Percentiles rank a stretch among this genome's conserved stretches.
These are phyloP conservation scores for Rhizoctonia solani DNA, from an alignment of 1,284 basidiomycete species.

Conservation along the genomic window DNA sequence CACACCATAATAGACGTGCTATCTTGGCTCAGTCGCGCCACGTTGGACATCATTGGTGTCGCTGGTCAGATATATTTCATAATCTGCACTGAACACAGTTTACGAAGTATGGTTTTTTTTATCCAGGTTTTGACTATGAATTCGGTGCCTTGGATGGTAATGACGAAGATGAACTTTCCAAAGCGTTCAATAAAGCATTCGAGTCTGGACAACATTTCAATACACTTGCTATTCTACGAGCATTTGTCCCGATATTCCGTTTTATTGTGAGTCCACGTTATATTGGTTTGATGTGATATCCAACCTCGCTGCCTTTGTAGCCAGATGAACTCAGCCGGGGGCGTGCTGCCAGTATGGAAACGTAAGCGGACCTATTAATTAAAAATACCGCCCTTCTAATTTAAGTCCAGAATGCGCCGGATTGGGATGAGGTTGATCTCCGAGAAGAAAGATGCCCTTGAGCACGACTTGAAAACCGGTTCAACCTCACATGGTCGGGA, in stretches of 20 bases:
- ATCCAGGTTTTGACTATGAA: constrained; percentile 51
- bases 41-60: constrained; percentile 37
- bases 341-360: constrained; percentile 5
- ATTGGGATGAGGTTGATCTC: constrained; percentile 35
- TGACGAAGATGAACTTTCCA: not conserved
- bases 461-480: constrained; percentile 28
- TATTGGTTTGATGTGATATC: not conserved
- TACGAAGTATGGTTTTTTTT: constrained; percentile 43
- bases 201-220: constrained; percentile 38
- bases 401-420: constrained; percentile 40
- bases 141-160: constrained; percentile 42
- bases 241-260: not conserved
- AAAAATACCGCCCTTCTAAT: constrained; percentile 41
- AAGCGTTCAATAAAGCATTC: not conserved
- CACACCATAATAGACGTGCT: constrained; percentile 26
- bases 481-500: constrained; percentile 41
- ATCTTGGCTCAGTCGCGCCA: constrained; percentile 31
- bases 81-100: constrained; percentile 45
- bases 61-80: constrained; percentile 40
- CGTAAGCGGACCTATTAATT: not conserved
- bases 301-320: not conserved
- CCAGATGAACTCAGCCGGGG: not conserved
- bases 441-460: constrained; percentile 46
- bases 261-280: not conserved
- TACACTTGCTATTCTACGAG: constrained; percentile 33